Conservation (phyloP, 2,329 filamentous ascomycete genomes). For the Monilinia fructicola region DNA sequence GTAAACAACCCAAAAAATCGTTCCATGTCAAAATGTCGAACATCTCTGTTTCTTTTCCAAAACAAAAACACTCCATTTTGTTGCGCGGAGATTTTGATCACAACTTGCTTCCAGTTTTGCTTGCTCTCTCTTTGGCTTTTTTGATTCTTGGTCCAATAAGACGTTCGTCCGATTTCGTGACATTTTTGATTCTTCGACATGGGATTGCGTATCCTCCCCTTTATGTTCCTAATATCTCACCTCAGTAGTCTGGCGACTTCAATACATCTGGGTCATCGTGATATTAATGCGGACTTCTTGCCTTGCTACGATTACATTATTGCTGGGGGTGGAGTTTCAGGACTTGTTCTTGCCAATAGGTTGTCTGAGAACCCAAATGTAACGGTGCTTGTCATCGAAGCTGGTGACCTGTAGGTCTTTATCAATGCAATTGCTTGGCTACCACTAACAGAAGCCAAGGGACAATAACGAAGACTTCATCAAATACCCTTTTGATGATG, state of each 20-base stretch:
- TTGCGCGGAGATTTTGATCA: slow-evolving; percentile 19
- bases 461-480: slow-evolving; percentile 35
- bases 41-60: not conserved
- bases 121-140: slow-evolving; percentile 14
- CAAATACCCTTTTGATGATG: slow-evolving; percentile 33
- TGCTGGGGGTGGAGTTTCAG: slow-evolving; percentile 50
- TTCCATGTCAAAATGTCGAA: not conserved
- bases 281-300: slow-evolving; percentile 31
- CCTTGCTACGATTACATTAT: slow-evolving; percentile 45
- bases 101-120: slow-evolving; percentile 23
- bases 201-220: slow-evolving; percentile 4
- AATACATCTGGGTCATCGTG: slow-evolving; percentile 28
- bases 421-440: not conserved
- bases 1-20: not conserved
- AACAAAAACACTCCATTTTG: slow-evolving; percentile 16
- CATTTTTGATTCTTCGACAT: slow-evolving; percentile 17
- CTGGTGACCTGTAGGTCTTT: slow-evolving; percentile 31
- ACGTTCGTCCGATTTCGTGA: slow-evolving; percentile 15
- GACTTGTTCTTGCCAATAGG: slow-evolving; percentile 46
- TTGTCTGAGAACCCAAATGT: slow-evolving; percentile 43
- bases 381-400: slow-evolving; percentile 35
- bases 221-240: slow-evolving; percentile 6
- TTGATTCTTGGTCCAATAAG: slow-evolving; percentile 6
- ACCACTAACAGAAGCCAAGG: slow-evolving; percentile 24
- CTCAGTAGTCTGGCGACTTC: slow-evolving; percentile 21